phyloP scores from a whole-genome alignment of 2,329 filamentous ascomycete species.

The Sporothrix variecibatus region DNA sequence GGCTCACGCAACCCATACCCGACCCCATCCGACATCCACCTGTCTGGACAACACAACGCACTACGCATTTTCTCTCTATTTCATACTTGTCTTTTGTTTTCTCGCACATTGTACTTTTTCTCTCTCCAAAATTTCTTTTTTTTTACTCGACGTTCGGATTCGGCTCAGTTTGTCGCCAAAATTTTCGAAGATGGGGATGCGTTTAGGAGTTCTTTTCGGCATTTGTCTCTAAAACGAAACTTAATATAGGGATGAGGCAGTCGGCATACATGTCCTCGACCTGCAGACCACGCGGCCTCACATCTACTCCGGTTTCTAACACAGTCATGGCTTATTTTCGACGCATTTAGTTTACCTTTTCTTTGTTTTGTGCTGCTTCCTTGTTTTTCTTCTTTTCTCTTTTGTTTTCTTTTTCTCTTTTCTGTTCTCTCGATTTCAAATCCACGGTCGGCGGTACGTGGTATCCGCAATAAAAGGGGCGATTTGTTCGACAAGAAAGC shows the following conservation, averaged over 20 bases:
- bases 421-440: constrained; percentile 23
- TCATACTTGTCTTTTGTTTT: constrained; percentile 7
- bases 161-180: constrained; percentile 19
- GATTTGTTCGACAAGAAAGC: constrained; percentile 24
- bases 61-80: neutral
- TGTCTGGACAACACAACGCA: constrained; percentile 1
- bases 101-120: constrained; percentile 13
- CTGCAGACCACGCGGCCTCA: neutral
- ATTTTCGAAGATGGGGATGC: constrained; percentile 20
- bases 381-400: neutral
- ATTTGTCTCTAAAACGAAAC: constrained; percentile 5
- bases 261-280: constrained; percentile 7
- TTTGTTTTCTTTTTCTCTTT: neutral
- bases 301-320: constrained; percentile 15
- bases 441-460: constrained; percentile 22
- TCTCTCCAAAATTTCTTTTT: neutral
- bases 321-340: neutral
- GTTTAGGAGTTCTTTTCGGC: constrained; percentile 26
- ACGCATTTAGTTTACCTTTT: constrained; percentile 19
- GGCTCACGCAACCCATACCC: neutral
- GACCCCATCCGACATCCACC: neutral
- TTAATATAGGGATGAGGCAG: constrained; percentile 4
- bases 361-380: neutral
- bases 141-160: constrained; percentile 19
- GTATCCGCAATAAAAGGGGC: constrained; percentile 23